Percentiles rank a stretch among this genome's conserved stretches.
Evolutionary conservation across 176 grass and related monocot species (phyloP).

Genomic region (Hsuehochloa calcarea): DNA sequence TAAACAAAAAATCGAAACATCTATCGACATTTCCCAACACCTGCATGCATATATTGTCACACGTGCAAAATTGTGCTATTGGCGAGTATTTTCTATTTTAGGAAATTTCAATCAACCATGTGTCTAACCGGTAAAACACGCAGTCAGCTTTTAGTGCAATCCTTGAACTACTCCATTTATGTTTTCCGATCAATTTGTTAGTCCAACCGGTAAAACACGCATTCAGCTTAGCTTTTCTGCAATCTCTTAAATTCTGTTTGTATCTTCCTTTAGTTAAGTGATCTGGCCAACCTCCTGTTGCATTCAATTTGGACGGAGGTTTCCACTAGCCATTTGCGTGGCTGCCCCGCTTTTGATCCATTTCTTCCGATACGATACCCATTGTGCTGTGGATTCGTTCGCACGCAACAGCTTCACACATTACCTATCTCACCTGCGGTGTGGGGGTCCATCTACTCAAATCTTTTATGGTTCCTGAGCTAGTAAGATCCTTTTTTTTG

Average conservation of each 20-base stretch:
- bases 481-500: no score
- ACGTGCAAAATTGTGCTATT: not conserved
- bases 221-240: not conserved
- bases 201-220: not conserved
- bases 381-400: not conserved
- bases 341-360: not conserved
- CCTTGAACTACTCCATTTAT: not conserved
- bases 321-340: not conserved
- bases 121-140: not conserved
- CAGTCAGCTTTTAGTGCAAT: not conserved
- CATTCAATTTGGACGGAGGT: not conserved
- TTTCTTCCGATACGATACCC: not conserved
- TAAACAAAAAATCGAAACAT: no score
- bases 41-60: not conserved
- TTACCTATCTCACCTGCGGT: not conserved
- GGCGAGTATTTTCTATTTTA: not conserved
- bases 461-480: not conserved
- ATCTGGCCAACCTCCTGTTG: not conserved
- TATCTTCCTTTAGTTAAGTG: not conserved
- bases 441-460: not conserved
- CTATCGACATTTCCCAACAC: not conserved
- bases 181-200: no score
- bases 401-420: not conserved
- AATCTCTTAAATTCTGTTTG: not conserved
- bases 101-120: no score